Percentiles rank a stretch among this genome's conserved stretches.
Evolutionary conservation across 305 asterid species (phyloP).

Genomic region (Petunia hybrid): DNA sequence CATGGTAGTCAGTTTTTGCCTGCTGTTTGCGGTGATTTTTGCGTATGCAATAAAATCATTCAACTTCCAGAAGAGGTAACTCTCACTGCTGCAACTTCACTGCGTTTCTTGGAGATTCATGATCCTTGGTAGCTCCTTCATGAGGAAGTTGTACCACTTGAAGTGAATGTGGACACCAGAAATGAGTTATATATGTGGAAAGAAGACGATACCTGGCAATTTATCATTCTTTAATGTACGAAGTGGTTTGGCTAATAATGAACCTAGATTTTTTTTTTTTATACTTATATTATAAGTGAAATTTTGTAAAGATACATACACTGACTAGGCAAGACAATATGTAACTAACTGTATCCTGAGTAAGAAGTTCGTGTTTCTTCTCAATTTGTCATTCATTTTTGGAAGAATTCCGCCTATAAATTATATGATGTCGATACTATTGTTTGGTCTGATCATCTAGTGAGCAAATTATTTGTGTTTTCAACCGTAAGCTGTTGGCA

Average conservation of each 20-base stretch:
- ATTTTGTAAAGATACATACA: neutral
- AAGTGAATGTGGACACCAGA: neutral
- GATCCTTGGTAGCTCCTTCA: neutral
- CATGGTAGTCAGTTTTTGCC: constrained; percentile 79
- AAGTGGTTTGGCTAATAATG: constrained; percentile 1
- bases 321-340: neutral
- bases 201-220: neutral
- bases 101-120: neutral
- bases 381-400: constrained; percentile 16
- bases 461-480: no score
- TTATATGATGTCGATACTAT: no score
- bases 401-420: neutral
- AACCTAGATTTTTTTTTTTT: neutral
- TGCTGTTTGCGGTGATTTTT: constrained; percentile 77
- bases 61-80: constrained; percentile 83
- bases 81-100: neutral
- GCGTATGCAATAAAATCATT: constrained; percentile 84
- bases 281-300: neutral
- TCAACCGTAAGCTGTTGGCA: no score
- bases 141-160: neutral
- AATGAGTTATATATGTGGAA: neutral
- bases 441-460: no score
- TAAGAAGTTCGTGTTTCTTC: neutral
- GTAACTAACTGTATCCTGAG: neutral
- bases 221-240: neutral